phyloP scores from a whole-genome alignment of 2,329 filamentous ascomycete genomes.

The Aspergillus hortae region DNA sequence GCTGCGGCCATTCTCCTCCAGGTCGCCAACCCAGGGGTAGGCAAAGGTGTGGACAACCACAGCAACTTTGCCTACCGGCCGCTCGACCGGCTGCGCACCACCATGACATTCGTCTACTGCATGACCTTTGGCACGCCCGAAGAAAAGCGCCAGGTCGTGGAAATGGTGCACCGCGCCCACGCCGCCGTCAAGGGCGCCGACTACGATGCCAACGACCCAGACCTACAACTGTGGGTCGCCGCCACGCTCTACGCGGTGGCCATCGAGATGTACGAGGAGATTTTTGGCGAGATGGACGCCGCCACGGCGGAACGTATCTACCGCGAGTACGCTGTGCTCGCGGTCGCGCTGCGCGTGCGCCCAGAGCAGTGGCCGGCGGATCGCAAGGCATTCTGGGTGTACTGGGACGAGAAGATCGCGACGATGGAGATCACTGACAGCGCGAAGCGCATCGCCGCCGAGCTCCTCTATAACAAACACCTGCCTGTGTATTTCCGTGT shows the following conservation, averaged over 20 bases:
- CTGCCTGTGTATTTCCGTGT: constrained; percentile 23
- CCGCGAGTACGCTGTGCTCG: constrained; percentile 25
- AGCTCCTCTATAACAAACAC: constrained; percentile 27
- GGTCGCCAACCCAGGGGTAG: constrained; percentile 39
- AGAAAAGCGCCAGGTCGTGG: constrained; percentile 34
- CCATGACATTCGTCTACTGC: constrained; percentile 40
- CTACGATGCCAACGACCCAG: constrained; percentile 36
- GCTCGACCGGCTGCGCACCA: constrained; percentile 35
- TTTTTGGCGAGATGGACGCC: constrained; percentile 31
- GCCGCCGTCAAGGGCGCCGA: constrained; percentile 27
- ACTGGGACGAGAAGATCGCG: constrained; percentile 37
- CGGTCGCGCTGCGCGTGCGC: constrained; percentile 27
- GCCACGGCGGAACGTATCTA: constrained; percentile 23
- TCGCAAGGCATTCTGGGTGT: constrained; percentile 34
- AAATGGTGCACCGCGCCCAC: constrained; percentile 36
- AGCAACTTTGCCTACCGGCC: constrained; percentile 39
- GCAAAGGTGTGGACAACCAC: constrained; percentile 34
- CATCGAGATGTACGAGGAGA: constrained; percentile 33
- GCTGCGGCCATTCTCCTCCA: constrained; percentile 39
- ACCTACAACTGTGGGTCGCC: constrained; percentile 41
- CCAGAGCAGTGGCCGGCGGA: constrained; percentile 35
- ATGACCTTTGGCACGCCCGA: constrained; percentile 33
- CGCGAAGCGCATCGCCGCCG: constrained; percentile 24
- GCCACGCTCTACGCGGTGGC: constrained; percentile 38
- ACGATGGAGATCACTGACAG: constrained; percentile 30